Percentiles rank a stretch among this genome's conserved stretches.
Conservation (phyloP, 805 yeast species). For the Schizosaccharomyces pombe region DNA sequence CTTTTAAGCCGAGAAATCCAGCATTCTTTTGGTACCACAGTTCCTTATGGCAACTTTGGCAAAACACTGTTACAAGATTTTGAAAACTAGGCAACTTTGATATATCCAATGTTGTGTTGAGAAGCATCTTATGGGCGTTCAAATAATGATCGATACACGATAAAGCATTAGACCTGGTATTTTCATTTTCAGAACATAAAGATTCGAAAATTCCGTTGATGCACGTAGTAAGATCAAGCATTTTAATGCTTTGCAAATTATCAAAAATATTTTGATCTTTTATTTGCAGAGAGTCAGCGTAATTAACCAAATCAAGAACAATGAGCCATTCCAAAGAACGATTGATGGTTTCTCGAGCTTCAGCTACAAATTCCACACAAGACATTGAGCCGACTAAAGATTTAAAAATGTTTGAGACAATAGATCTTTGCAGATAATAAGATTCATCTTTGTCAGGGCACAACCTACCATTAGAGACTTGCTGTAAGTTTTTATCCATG, state of each 20-base stretch:
- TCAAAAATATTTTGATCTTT: neutral
- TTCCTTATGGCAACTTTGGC: slow-evolving; percentile 81
- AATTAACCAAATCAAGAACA: neutral
- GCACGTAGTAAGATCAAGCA: neutral
- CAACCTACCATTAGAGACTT: neutral
- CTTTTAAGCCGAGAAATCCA: slow-evolving; percentile 61
- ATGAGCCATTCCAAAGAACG: neutral
- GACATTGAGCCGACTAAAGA: neutral
- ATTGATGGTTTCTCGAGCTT: neutral
- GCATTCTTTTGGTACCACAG: slow-evolving; percentile 69
- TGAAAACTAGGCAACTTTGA: neutral
- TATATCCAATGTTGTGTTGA: neutral
- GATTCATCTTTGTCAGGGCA: neutral
- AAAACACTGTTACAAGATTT: slow-evolving; percentile 16
- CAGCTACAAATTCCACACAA: neutral
- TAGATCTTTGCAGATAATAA: neutral
- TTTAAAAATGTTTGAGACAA: neutral
- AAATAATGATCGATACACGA: neutral
- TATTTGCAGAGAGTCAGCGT: neutral
- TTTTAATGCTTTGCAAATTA: neutral
- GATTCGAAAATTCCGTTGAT: neutral
- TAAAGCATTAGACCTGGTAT: neutral
- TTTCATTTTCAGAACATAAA: neutral
- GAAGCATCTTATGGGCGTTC: neutral
- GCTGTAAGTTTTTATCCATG: neutral